Percentiles rank a stretch among this genome's conserved stretches.
phyloP scores from a whole-genome alignment of 1,139 yeast genomes.

The Hansenula lynferdii region DNA sequence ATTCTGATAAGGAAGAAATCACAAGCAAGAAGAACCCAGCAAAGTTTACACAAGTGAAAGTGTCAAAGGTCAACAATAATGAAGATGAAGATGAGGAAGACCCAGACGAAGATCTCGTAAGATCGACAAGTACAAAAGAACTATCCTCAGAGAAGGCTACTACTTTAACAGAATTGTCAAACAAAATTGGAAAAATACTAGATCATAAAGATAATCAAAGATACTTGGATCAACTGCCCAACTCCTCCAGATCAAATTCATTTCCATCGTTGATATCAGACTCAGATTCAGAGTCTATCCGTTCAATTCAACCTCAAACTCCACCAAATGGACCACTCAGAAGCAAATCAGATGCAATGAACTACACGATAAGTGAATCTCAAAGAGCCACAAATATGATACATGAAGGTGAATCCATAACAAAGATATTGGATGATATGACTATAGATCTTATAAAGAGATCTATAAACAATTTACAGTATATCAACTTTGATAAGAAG shows the following conservation, averaged over 20 bases:
- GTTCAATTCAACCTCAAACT: not conserved
- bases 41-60: not conserved
- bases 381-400: conserved; percentile 2
- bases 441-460: conserved; percentile 19
- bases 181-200: not conserved
- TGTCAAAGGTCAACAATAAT: too few relatives aligned
- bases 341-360: not conserved
- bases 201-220: not conserved
- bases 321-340: not conserved
- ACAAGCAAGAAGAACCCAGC: not conserved
- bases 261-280: conserved; percentile 6
- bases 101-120: not conserved
- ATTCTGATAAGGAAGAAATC: conserved; percentile 3
- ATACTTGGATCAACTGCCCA: too few relatives aligned
- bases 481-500: conserved; percentile 14
- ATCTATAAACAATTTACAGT: conserved; percentile 18
- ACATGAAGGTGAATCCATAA: conserved; percentile 21
- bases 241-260: conserved; percentile 9
- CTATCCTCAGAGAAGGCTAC: too few relatives aligned
- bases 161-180: too few relatives aligned
- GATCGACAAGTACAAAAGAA: too few relatives aligned
- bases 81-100: not conserved
- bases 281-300: conserved; percentile 1
- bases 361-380: not conserved
- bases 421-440: conserved; percentile 13